Percentiles rank a stretch among this genome's conserved stretches.
phyloP scores from a whole-genome alignment of 2,329 filamentous ascomycete species.

The Diaporthe longicolla region DNA sequence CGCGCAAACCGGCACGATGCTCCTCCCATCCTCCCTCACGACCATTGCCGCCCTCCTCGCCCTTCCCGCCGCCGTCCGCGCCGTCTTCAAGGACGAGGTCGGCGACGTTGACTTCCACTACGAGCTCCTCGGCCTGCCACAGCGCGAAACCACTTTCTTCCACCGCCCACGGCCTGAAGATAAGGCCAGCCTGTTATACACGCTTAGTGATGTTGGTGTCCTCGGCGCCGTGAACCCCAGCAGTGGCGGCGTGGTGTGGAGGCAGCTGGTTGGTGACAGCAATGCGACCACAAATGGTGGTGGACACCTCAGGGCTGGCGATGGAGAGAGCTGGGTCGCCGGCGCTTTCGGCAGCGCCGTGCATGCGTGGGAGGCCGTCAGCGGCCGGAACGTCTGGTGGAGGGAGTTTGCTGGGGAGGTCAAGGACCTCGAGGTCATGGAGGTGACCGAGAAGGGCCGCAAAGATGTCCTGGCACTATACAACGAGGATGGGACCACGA shows the following conservation, averaged over 20 bases:
- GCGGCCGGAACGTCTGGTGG: constrained; percentile 85
- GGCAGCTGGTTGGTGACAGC: constrained; percentile 77
- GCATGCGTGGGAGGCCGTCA: constrained; percentile 85
- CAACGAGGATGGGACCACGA: constrained; percentile 68
- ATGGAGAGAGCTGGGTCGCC: constrained; percentile 83
- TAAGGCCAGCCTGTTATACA: constrained; percentile 91
- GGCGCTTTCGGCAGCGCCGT: constrained; percentile 80
- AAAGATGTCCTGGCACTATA: constrained; percentile 82
- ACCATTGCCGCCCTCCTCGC: constrained; percentile 51
- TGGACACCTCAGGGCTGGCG: constrained; percentile 78
- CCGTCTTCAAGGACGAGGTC: constrained; percentile 92
- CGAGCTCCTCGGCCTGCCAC: constrained; percentile 86
- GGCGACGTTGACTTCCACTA: constrained; percentile 94
- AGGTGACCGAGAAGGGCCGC: constrained; percentile 71
- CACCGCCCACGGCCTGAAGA: constrained; percentile 86
- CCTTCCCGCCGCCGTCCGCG: constrained; percentile 67
- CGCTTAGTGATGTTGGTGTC: constrained; percentile 85
- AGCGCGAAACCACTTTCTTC: constrained; percentile 91
- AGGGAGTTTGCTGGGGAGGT: constrained; percentile 70
- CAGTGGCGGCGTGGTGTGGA: constrained; percentile 88
- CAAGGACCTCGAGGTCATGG: constrained; percentile 83
- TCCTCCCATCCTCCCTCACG: constrained; percentile 41
- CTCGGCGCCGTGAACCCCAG: constrained; percentile 91
- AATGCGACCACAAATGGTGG: constrained; percentile 56
- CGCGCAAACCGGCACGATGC: constrained; percentile 39